phyloP scores from a whole-genome alignment of 2,329 filamentous ascomycete genomes.

The Trichothecium roseum region DNA sequence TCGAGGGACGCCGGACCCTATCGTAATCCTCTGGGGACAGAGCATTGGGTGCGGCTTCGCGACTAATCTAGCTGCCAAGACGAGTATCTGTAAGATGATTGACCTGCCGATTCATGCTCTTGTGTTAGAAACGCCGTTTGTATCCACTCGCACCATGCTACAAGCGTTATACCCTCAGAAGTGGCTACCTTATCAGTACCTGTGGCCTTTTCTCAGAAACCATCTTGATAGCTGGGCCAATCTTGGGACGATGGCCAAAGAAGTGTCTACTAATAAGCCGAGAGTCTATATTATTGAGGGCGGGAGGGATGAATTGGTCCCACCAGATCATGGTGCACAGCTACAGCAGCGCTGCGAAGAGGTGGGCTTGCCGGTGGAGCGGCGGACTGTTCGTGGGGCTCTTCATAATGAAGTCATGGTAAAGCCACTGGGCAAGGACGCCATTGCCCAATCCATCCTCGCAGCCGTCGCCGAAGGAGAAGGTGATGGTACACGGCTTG shows the following conservation, averaged over 20 bases:
- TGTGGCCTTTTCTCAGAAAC: constrained; percentile 64
- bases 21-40: constrained; percentile 63
- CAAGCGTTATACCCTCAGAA: constrained; percentile 64
- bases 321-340: constrained; percentile 34
- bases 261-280: constrained; percentile 15
- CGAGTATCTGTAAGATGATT: constrained; percentile 3
- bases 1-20: constrained; percentile 13
- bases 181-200: constrained; percentile 68
- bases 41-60: constrained; percentile 67
- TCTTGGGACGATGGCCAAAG: constrained; percentile 28
- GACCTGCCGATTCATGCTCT: constrained; percentile 35
- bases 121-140: constrained; percentile 68
- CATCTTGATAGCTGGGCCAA: constrained; percentile 46
- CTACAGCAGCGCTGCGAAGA: constrained; percentile 37
- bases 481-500: too few relatives aligned
- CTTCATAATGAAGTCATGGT: constrained; percentile 48
- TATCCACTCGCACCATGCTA: constrained; percentile 61
- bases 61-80: constrained; percentile 41
- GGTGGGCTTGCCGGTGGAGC: constrained; percentile 34
- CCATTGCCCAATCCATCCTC: constrained; percentile 32
- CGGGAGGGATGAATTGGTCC: constrained; percentile 49
- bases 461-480: constrained; percentile 8
- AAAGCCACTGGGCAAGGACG: constrained; percentile 29
- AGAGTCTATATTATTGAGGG: constrained; percentile 42
- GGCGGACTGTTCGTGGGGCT: constrained; percentile 32